Base-by-base conservation (phyloP, 768 basidiomycete genomes). In the Serendipita vermifera region DNA sequence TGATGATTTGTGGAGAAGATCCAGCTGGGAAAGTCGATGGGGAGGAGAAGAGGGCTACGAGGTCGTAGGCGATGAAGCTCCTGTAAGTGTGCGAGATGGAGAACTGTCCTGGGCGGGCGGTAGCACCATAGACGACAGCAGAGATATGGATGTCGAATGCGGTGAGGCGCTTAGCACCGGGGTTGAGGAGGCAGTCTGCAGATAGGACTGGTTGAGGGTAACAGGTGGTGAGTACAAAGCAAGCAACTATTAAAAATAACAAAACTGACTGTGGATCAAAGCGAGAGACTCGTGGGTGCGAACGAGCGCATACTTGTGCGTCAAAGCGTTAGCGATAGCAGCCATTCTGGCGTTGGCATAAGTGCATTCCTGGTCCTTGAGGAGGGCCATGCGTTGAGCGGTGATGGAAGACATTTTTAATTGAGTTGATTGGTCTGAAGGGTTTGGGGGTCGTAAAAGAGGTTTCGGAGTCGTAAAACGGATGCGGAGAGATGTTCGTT, bases 51-150 rank as follows among this genome's bases (percentile, higher is more conserved):
- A 43, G 41, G 11, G 41, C 41, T 13, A 43, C 41, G 26, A 43
- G 41, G 41, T 43, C 41, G 41, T 43, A 43, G 13, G 41, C 41
- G 41, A 43, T 26, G 26, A 43, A 43, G 41, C 26, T 43, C 13
- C 41, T 11, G 41, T 43, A 43, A 24, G 41, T 43, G 22, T 43
- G 41, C 41, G 41, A 43, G 41, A 43, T 26, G 9, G 9, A 22
- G 41, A 43, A 43, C 26, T 11, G 11, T 13, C 41, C 41, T 22
- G 41, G 41, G 41, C 41, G 41, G 9, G 41, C 13, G 14, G 26
- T 43, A 24, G 41, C 15, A 24, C 41, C 26, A 24, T 43, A 43
- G 22, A 43, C 41, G 41, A 43, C 41, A 43, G 41, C 41, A 22
- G 41, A 43, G 41, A 43, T 15, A 13, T 43, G 41, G 22, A 43